Conservation (phyloP, 2,329 filamentous ascomycete genomes). For the Cucurbitaria berberidis region DNA sequence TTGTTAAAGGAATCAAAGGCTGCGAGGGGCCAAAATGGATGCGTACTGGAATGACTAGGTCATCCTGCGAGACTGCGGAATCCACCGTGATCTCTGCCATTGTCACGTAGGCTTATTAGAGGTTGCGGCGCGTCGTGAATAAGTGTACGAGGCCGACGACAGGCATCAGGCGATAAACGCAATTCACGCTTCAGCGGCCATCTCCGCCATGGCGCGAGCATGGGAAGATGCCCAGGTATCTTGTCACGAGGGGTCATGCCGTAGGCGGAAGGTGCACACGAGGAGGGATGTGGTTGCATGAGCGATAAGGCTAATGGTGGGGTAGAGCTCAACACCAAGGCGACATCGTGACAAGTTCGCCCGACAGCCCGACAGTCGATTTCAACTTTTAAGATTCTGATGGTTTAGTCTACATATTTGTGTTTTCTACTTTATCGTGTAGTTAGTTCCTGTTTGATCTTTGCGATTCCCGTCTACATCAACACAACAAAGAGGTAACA, state of each 20-base stretch:
- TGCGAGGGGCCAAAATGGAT: not conserved
- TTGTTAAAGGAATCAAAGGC: not conserved
- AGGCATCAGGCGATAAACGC: conserved; percentile 11
- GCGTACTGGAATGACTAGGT: conserved; percentile 47
- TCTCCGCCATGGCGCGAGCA: conserved; percentile 23
- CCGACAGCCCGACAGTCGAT: too few relatives aligned
- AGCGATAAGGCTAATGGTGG: conserved; percentile 28
- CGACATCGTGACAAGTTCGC: not conserved
- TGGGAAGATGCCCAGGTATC: conserved; percentile 14
- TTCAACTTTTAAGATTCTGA: too few relatives aligned
- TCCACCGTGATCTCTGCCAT: conserved; percentile 36
- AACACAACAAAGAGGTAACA: too few relatives aligned
- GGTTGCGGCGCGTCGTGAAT: not conserved
- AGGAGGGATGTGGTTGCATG: too few relatives aligned
- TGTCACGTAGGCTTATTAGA: not conserved
- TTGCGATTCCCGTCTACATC: too few relatives aligned
- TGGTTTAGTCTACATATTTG: too few relatives aligned
- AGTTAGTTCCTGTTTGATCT: too few relatives aligned
- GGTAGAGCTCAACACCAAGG: conserved; percentile 18
- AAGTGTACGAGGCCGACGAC: not conserved
- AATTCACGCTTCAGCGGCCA: conserved; percentile 21
- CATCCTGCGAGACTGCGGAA: conserved; percentile 48
- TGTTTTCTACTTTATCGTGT: too few relatives aligned
- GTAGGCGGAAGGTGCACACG: conserved; percentile 37
- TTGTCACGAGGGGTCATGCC: conserved; percentile 21